phyloP scores from a whole-genome alignment of 1,139 yeast species.

The Geotrichum carabidarum region DNA sequence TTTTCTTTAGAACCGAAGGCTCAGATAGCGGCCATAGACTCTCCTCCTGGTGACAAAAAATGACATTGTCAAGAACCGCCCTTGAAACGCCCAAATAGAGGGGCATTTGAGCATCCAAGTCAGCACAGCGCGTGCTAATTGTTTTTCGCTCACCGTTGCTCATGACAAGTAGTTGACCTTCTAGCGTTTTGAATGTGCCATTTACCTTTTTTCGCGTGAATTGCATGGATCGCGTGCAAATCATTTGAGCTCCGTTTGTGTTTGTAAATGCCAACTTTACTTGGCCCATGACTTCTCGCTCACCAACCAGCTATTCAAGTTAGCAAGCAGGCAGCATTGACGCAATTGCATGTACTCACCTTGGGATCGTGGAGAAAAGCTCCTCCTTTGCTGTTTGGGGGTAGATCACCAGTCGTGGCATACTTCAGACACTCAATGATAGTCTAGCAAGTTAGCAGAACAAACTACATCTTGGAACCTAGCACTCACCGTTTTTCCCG shows the following conservation, averaged over 20 bases:
- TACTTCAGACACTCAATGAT: slow-evolving; percentile 90
- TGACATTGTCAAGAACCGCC: slow-evolving; percentile 84
- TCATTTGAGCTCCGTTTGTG: slow-evolving; percentile 71
- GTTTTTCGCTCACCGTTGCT: slow-evolving; percentile 65
- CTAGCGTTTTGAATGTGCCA: slow-evolving; percentile 80
- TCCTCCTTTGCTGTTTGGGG: slow-evolving; percentile 94
- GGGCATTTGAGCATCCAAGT: slow-evolving; percentile 78
- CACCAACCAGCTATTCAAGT: slow-evolving; percentile 41
- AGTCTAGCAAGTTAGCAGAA: slow-evolving; percentile 40
- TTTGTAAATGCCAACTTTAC: slow-evolving; percentile 81
- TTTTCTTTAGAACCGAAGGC: slow-evolving; percentile 79
- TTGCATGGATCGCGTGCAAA: slow-evolving; percentile 80
- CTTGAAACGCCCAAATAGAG: slow-evolving; percentile 78
- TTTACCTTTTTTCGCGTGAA: slow-evolving; percentile 56
- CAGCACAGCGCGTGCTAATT: slow-evolving; percentile 76
- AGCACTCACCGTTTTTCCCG: slow-evolving; percentile 73
- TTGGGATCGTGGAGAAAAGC: slow-evolving; percentile 95
- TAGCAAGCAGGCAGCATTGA: background rate
- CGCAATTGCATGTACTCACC: slow-evolving; percentile 33
- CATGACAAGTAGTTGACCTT: slow-evolving; percentile 74
- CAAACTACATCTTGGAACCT: background rate
- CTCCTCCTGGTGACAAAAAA: slow-evolving; percentile 97
- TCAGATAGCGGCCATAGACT: slow-evolving; percentile 95
- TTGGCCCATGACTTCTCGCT: slow-evolving; percentile 78
- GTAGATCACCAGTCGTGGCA: slow-evolving; percentile 92